Evolutionary conservation across 1,284 basidiomycete species (phyloP), one percentile per base, ranked within the genome.

Genomic region (Ustilago trichophora): DNA sequence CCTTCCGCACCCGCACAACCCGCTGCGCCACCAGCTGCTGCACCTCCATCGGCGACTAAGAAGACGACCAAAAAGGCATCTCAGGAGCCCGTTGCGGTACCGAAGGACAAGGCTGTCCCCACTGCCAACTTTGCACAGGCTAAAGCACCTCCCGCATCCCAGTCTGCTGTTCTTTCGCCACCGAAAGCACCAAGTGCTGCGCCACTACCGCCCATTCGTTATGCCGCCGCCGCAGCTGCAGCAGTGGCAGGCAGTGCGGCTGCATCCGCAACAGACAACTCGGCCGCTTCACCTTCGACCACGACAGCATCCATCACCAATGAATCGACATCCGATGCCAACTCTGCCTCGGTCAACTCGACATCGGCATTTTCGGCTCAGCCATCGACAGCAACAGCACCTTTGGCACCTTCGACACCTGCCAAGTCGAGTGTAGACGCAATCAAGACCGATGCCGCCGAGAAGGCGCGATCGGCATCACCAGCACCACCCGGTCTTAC

Each of bases 171-270:
- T 10, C 59, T 72, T 11, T 63, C 73, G n/a, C 67, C 73, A 21
- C 58, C 78, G 15, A 75, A 73, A 27, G 65, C 73, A 37, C 57
- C 73, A 2, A 65, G 66, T 24, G 62, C 75, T 34, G 72, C 79
- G n/a, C 62, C 74, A 37, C 67, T 80, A 11, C 90, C 92, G 21
- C 85, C 87, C 2, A 92, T 95, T 77, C 87, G 91, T 44, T 97
- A 97, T 78, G 91, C 94, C 27, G 88, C 92, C 8, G 93, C 92
- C 0, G 93, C 93, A 2, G 93, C 92, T 1, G 92, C 92, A 0
- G 91, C 91, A 0, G 72, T 78, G 0, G 65, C 72, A 21, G 41
- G 40, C 2, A 58, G 50, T n/a, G 58, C 65, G 1, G 58, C 55
- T 43, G 68, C 69, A 12, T 50, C 55, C 3, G 52, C 56, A 16